Base-by-base conservation (phyloP, 139 green algal genomes). In the Protoeuglena noctilucae region DNA sequence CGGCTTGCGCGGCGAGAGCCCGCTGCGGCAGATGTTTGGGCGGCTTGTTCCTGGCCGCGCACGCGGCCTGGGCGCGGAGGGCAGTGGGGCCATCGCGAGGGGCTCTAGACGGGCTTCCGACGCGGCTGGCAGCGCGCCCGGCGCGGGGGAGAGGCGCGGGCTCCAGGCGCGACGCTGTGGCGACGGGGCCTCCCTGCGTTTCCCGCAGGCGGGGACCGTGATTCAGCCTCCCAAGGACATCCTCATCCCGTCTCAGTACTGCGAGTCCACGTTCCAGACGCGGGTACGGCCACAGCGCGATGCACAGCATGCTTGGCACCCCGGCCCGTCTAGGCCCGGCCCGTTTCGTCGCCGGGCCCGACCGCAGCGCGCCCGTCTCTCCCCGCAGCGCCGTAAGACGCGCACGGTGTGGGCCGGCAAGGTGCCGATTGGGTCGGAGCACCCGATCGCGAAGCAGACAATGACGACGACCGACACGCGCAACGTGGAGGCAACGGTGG, bases 401-500 rank as follows among this genome's bases (percentile, higher is more conserved):
- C 45, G 69, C 58, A 21, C 26, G 16, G 45, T 40, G 9, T 6
- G 25, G 28, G 83, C 94, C 69, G 90, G 90, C 40, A 83, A 88
- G 14, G 86, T 98, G 26, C 75, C 79, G 28, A 73, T 96, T 1
- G 91, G 91, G 48, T 87, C 78, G 61, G 72, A 89, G 21, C 91
- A 98, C 72, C 70, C 67, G 4, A 84, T 98, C 55, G 81, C 81
- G 0, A 67, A 92, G 48, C 91, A 98, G 70, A 98, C 91, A 40
- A 98, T 98, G 91, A 96, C 88, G 19, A 98, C 91, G 1, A 94
- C 89, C 3, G 85, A 96, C 74, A 98, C 91, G 0, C 58, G 82
- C 3, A 72, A 98, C 61, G 71, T 98, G 7, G 57, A 82, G 47
- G 74, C 56, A 3, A 96, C 89, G 9, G 89, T 98, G 7, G 84